Base-by-base conservation (phyloP, 306 rosid species). In the Begonia fuchsioides region DNA sequence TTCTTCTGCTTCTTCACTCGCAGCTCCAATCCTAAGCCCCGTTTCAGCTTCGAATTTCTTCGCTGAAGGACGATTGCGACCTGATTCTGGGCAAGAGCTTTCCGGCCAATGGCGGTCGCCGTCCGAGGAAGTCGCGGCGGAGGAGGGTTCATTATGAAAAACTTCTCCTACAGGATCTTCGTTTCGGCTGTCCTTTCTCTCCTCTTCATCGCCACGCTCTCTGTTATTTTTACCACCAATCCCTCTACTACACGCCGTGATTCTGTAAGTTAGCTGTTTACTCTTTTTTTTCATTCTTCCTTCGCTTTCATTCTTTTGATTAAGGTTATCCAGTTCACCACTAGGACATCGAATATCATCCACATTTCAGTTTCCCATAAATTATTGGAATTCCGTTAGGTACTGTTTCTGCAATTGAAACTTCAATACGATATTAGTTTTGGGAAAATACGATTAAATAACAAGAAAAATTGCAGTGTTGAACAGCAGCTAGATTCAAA, bases 161-260 rank as follows among this genome's bases (percentile, higher is more conserved):
- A 81, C 73, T 92, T 85, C 81, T 85, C 98, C 0, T 86, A 77
- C 70, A 77, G 96, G 88, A 79, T 92, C 87, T 92, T 92, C 73
- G 79, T 92, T 54, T 92, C 98, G 35, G 96, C 96, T 3, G 70
- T 82, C 73, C 77, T 92, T 48, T 77, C 86, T 39, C 83, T 92
- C 43, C 93, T 92, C 53, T 92, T 92, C 78, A 16, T 92, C 43
- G 96, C 96, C 15, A 92, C 98, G 13, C 81, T 92, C 11, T 77
- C 93, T 13, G 83, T 85, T 10, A 64, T 92, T 44, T 65, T 85
- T 64, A 69, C 81, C 38, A 72, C 80, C 15, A 79, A 79, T 54
- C 96, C 93, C 2, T 71, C 93, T 18, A 63, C 87, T 8, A 54
- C 79, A 0, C 76, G 66, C 53, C 85, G 68, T 38, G 79, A 75